Base-by-base conservation (phyloP, 78 protist genomes). In the Chrysochromulina parva region DNA sequence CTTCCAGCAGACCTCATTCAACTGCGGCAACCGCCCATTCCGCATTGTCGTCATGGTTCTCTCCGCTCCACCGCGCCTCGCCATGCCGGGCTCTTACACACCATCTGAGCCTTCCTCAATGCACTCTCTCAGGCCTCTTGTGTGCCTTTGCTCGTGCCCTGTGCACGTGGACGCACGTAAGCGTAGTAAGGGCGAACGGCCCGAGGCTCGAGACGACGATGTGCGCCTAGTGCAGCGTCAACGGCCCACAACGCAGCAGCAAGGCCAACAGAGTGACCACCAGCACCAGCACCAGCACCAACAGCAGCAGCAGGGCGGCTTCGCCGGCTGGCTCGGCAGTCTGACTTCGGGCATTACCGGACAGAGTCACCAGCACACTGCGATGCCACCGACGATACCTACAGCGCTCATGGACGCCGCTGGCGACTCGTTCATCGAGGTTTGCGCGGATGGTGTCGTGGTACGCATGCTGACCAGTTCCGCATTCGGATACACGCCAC, bases 161-260 rank as follows among this genome's bases (percentile, higher is more conserved):
- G 50, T 74, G 9, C 84, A 74, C 55, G 84, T 74, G 24, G 84
- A 74, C 47, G 84, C 84, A 57, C 84, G 84, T 3, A 74, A 74
- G 84, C 84, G 84, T 1, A 69, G 50, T 50, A 69, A 69, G 50
- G 38, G 78, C 54, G 78, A 69, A 50, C 78, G 78, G 19, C 78
- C 78, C 14, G 78, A 69, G 50, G 78, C 78, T 2, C 48, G 50
- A 1, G 78, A 28, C 13, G 78, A 11, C 78, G 78, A 69, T 11
- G 78, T 69, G 78, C 78, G 78, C 78, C 78, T 69, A 3, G 78
- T 38, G 14, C 78, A 69, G 78, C 78, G 78, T 3, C 71, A 65
- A 10, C 71, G 71, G 26, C 3, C 71, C 19, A 7, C 6, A 65
- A 17, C 11, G n/a, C n/a, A n/a, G n/a, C n/a, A n/a, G n/a, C n/a